Evolutionary conservation across 2,329 filamentous ascomycete genomes (phyloP), one percentile per base, ranked within the genome.

Genomic region (Hypoxylon sp.): DNA sequence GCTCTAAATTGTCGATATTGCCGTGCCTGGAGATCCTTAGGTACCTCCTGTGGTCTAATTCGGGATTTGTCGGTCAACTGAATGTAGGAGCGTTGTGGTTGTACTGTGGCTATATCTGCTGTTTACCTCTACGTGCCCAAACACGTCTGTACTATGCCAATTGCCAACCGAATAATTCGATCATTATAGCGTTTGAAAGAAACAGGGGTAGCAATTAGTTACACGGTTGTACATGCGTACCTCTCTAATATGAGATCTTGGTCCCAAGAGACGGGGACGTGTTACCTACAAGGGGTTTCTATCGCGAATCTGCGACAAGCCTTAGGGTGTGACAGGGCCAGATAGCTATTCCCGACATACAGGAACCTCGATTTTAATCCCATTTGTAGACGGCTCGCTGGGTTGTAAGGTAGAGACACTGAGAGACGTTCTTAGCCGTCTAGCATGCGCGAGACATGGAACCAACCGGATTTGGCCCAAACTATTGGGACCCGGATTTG

Each of bases 261-360:
- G 66, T 71, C 64, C 71, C 71, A 71, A 48, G 54, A 59, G 66
- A 67, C 66, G 55, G 71, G 71, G 66, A 68, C 62, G 63, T 68
- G 64, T 62, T 51, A 68, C 68, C n/a, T 67, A 67, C 67, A 52
- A 63, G 59, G 65, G 58, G 55, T 19, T 55, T 52, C 62, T 44
- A 71, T 72, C 68, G 68, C 71, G 71, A 72, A 72, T 72, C 71
- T 72, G 71, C 71, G 68, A 72, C 71, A 72, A 60, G 58, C 54
- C 57, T 64, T 65, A 42, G 47, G 54, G 65, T 72, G 35, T 63
- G 67, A 69, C 69, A 37, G 46, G 47, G 27, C 35, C 52, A 65
- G 55, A 63, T 66, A 67, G 53, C 67, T 67, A 57, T 65, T 70
- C 67, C 69, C 67, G 69, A 46, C 57, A 64, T 65, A 50, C 55